Conservation (phyloP, 257 asterid species). For the Prunella vulgaris region DNA sequence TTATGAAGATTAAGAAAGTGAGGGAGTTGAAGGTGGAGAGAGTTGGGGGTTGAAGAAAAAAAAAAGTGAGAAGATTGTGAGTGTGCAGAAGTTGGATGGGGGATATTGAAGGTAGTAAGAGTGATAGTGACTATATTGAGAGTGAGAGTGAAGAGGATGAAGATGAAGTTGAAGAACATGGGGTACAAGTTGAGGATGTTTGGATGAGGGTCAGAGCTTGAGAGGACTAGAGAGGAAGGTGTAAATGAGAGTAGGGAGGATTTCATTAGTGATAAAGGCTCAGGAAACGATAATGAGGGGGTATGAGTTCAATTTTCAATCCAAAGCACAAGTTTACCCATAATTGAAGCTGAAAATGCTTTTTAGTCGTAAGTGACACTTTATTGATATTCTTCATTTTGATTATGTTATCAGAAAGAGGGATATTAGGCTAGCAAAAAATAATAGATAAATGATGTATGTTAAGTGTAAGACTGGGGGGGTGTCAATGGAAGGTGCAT, state of each 20-base stretch:
- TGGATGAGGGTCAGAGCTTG: too few relatives aligned
- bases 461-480: background rate
- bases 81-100: too few relatives aligned
- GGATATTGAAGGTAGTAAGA: too few relatives aligned
- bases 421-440: background rate
- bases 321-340: background rate
- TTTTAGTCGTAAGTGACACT: background rate
- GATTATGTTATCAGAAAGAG: background rate
- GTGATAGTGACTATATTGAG: too few relatives aligned
- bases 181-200: too few relatives aligned
- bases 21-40: too few relatives aligned
- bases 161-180: too few relatives aligned
- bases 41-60: too few relatives aligned
- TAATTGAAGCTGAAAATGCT: background rate
- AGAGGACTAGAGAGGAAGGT: background rate
- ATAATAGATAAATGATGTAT: background rate
- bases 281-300: background rate
- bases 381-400: background rate
- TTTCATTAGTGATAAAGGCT: background rate
- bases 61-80: too few relatives aligned
- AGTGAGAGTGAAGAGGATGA: too few relatives aligned
- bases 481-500: background rate
- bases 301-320: background rate
- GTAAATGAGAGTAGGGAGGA: background rate
- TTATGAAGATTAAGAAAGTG: too few relatives aligned